Percentiles rank a stretch among this genome's conserved stretches.
phyloP scores from a whole-genome alignment of 2,329 filamentous ascomycete species.

The Penicillium sp. region DNA sequence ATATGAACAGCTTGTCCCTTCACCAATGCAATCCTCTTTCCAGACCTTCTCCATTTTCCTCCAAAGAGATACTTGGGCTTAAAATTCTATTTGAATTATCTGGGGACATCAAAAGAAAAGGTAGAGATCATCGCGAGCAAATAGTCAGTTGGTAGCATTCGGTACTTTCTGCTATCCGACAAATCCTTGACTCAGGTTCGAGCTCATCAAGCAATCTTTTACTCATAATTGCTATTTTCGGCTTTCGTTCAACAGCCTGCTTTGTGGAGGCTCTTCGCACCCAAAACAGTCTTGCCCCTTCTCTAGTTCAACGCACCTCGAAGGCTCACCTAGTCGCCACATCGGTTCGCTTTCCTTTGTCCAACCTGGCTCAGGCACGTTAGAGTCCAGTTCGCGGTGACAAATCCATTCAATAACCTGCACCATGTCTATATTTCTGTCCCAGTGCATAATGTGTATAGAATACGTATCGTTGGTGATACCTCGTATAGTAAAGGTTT shows the following conservation, averaged over 20 bases:
- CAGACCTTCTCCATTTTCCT: no score
- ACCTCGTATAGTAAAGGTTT: constrained; percentile 26
- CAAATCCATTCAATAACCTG: constrained; percentile 20
- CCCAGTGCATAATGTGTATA: constrained; percentile 22
- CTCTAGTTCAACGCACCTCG: constrained; percentile 13
- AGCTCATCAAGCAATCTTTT: no score
- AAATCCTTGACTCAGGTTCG: no score
- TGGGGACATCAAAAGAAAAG: no score
- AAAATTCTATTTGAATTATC: no score
- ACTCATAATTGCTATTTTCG: no score
- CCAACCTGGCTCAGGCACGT: constrained; percentile 12
- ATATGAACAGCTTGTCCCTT: no score
- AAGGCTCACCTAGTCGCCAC: constrained; percentile 10
- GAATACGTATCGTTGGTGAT: constrained; percentile 28
- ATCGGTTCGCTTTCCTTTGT: constrained; percentile 12
- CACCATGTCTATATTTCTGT: constrained; percentile 25
- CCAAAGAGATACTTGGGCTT: no score
- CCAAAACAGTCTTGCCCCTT: constrained; percentile 20
- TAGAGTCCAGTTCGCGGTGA: constrained; percentile 19
- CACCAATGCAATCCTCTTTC: no score
- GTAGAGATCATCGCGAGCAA: no score
- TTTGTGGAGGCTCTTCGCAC: constrained; percentile 18
- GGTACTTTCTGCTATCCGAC: no score
- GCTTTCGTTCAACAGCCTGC: background rate
- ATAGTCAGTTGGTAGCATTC: no score